Evolutionary conservation across 2,329 filamentous ascomycete species (phyloP).

Genomic region (Xylariomycetidae sp.): DNA sequence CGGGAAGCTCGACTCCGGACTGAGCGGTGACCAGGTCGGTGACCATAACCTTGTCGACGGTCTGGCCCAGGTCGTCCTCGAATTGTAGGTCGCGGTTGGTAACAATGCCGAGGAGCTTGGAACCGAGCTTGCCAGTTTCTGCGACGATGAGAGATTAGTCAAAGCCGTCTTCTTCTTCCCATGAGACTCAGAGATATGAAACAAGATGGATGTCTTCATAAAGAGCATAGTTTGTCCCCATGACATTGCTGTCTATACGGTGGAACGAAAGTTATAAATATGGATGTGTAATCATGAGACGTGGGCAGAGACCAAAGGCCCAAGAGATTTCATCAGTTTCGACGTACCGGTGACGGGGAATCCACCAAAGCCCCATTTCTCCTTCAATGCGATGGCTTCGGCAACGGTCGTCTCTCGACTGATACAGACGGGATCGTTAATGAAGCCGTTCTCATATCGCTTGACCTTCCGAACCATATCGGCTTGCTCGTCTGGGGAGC

Average conservation of each 20-base stretch:
- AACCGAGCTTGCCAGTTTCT: conserved; percentile 91
- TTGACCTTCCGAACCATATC: conserved; percentile 99
- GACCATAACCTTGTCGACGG: conserved; percentile 89
- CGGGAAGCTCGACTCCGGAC: conserved; percentile 73
- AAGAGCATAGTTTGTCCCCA: conserved; percentile 67
- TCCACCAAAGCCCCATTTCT: conserved; percentile 97
- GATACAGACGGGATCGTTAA: conserved; percentile 91
- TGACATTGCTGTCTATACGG: conserved; percentile 84
- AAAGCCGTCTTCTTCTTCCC: conserved; percentile 25
- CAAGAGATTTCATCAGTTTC: conserved; percentile 5
- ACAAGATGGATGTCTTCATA: conserved; percentile 32
- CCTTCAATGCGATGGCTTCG: conserved; percentile 87
- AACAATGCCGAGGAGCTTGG: conserved; percentile 94
- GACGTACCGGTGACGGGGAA: conserved; percentile 95
- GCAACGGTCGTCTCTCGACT: conserved; percentile 81
- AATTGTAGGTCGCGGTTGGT: conserved; percentile 98
- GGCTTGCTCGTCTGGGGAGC: conserved; percentile 92
- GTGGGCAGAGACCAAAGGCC: too few species aligned
- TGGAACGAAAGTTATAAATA: conserved; percentile 99
- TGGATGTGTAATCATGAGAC: conserved; percentile 74
- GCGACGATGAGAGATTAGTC: conserved; percentile 26
- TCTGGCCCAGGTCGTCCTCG: conserved; percentile 66
- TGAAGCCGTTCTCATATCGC: conserved; percentile 99
- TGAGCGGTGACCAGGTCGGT: conserved; percentile 87
- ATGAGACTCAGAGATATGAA: conserved; percentile 7